Percentiles rank a stretch among this genome's conserved stretches.
Evolutionary conservation across 2,329 filamentous ascomycete species (phyloP).

Genomic region (Pseudonectria buxi): DNA sequence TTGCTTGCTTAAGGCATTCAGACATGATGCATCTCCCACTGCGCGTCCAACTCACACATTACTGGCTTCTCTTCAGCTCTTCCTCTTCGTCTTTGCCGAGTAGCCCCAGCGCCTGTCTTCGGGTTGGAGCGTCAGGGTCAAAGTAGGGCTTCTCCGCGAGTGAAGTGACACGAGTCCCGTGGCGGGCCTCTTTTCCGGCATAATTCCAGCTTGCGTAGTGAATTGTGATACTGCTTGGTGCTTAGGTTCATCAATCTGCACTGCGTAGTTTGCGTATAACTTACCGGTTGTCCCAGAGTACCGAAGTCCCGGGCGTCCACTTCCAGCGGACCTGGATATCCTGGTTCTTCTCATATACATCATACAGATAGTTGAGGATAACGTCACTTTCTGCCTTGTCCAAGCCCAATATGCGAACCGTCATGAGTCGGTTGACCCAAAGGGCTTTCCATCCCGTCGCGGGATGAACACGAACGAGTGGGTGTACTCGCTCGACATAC

Average conservation of each 20-base stretch:
- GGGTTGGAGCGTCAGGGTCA: slow-evolving; percentile 55
- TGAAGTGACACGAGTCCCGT: slow-evolving; percentile 65
- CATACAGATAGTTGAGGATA: slow-evolving; percentile 59
- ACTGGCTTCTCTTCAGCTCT: slow-evolving; percentile 11
- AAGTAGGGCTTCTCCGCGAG: slow-evolving; percentile 68
- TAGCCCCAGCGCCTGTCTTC: slow-evolving; percentile 60
- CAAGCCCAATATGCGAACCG: slow-evolving; percentile 59
- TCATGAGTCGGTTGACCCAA: slow-evolving; percentile 66
- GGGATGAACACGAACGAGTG: slow-evolving; percentile 63
- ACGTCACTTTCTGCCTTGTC: slow-evolving; percentile 63
- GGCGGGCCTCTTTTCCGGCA: slow-evolving; percentile 57
- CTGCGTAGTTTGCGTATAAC: slow-evolving; percentile 7
- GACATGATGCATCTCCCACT: no score
- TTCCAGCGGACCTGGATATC: slow-evolving; percentile 68
- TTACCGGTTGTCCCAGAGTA: slow-evolving; percentile 64
- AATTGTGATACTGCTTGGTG: slow-evolving; percentile 52
- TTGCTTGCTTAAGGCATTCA: no score
- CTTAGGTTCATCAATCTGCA: neutral
- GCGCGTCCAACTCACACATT: no score
- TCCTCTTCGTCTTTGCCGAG: slow-evolving; percentile 47
- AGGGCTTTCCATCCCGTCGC: slow-evolving; percentile 69
- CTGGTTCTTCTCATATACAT: slow-evolving; percentile 62
- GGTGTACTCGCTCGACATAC: slow-evolving; percentile 60
- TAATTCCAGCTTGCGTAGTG: slow-evolving; percentile 73
- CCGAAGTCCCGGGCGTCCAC: slow-evolving; percentile 61